phyloP scores from a whole-genome alignment of 768 basidiomycete species.

The Arthromyces matolae region DNA sequence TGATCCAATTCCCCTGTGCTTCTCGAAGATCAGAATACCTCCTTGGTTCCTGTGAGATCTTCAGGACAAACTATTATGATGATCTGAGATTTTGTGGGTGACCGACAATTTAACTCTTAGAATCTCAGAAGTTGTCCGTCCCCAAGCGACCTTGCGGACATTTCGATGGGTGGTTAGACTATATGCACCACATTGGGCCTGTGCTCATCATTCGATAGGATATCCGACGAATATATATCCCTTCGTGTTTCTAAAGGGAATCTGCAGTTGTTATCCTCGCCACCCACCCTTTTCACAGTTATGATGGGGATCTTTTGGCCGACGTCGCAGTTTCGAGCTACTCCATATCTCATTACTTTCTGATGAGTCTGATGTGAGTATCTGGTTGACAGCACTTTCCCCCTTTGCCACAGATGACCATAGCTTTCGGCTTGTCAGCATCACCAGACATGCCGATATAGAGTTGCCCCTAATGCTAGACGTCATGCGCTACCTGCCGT shows the following conservation, averaged over 20 bases:
- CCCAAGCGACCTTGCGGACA: too few relatives aligned
- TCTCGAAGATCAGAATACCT: slow-evolving; percentile 33
- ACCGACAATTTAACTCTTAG: neutral
- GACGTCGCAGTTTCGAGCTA: neutral
- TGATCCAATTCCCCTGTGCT: slow-evolving; percentile 7
- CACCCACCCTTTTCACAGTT: too few relatives aligned
- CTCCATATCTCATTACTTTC: slow-evolving; percentile 2
- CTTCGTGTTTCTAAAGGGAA: too few relatives aligned
- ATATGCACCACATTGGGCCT: too few relatives aligned
- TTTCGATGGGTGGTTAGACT: neutral
- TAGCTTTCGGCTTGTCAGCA: neutral
- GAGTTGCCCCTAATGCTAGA: neutral
- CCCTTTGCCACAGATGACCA: neutral
- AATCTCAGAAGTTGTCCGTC: too few relatives aligned
- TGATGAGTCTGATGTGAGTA: slow-evolving; percentile 11
- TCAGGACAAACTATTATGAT: slow-evolving; percentile 9
- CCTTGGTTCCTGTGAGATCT: slow-evolving; percentile 17
- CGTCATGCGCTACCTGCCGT: slow-evolving; percentile 8
- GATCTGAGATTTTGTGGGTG: slow-evolving; percentile 8
- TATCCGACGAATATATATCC: too few relatives aligned
- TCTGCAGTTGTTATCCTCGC: too few relatives aligned
- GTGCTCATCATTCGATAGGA: too few relatives aligned
- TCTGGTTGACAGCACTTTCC: slow-evolving; percentile 1
- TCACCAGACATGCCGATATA: slow-evolving; percentile 6
- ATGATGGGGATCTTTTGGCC: neutral